Conservation (phyloP, 345 rosid species). For the Brassica napus region DNA sequence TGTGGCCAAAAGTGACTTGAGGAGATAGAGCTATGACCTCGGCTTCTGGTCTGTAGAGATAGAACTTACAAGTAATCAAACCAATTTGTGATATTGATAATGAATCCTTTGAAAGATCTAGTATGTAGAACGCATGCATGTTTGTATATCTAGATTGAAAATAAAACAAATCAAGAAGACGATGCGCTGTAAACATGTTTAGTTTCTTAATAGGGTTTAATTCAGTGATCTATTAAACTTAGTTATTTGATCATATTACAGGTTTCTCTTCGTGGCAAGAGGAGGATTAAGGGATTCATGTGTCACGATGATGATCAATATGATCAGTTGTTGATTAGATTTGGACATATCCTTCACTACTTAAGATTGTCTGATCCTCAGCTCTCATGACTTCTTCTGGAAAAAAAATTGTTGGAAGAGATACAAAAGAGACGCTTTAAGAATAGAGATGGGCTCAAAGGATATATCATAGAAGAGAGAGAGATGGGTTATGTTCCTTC, state of each 20-base stretch:
- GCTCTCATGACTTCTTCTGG: conserved; percentile 8
- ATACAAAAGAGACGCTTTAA: background rate
- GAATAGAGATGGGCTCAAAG: background rate
- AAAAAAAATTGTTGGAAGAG: no score
- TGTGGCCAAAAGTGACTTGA: no score
- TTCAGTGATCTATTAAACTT: no score
- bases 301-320: conserved; percentile 1
- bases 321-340: conserved; percentile 27
- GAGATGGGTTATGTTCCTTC: background rate
- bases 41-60: no score
- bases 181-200: background rate
- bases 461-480: no score
- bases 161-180: conserved; percentile 5
- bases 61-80: background rate
- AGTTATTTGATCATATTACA: background rate
- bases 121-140: conserved; percentile 14
- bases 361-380: conserved; percentile 30
- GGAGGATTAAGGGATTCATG: conserved; percentile 38
- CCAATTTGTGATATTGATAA: background rate
- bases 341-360: conserved; percentile 35
- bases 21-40: no score
- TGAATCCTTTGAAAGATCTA: background rate
- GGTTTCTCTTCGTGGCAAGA: conserved; percentile 70
- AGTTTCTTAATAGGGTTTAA: background rate
- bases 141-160: conserved; percentile 8